phyloP scores from a whole-genome alignment of 176 grass and related monocot genomes.

The Raddia distichophylla region DNA sequence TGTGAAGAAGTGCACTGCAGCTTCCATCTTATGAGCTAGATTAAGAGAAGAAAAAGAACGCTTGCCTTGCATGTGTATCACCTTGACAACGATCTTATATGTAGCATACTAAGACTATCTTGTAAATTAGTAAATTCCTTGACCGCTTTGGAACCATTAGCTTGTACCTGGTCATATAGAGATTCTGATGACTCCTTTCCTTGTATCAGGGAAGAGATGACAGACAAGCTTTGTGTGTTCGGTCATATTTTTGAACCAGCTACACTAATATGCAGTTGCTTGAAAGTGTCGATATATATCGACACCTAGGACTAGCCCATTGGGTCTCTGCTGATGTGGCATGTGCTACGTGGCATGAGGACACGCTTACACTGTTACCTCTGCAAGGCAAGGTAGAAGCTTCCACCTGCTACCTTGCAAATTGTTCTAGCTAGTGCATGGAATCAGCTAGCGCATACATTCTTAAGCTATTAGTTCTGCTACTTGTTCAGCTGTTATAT shows the following conservation, averaged over 20 bases:
- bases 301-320: too few species aligned
- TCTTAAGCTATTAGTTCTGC: too few species aligned
- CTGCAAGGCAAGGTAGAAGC: too few species aligned
- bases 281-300: too few species aligned
- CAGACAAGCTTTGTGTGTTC: not conserved
- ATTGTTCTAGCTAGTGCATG: too few species aligned
- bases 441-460: too few species aligned
- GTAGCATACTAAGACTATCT: not conserved
- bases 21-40: not conserved
- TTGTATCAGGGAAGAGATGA: not conserved
- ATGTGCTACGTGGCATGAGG: too few species aligned
- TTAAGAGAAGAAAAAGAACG: not conserved
- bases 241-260: too few species aligned
- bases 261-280: too few species aligned
- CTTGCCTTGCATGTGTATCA: conserved; percentile 30
- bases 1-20: conserved; percentile 43
- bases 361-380: too few species aligned
- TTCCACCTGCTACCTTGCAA: too few species aligned
- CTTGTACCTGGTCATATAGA: not conserved
- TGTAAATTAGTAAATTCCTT: conserved; percentile 33
- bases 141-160: not conserved
- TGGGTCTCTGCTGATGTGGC: too few species aligned
- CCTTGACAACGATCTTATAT: not conserved
- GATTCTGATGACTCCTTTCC: not conserved
- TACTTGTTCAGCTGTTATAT: not conserved